Evolutionary conservation across 2,329 filamentous ascomycete genomes (phyloP).

Genomic region (Colletotrichum kahawae): DNA sequence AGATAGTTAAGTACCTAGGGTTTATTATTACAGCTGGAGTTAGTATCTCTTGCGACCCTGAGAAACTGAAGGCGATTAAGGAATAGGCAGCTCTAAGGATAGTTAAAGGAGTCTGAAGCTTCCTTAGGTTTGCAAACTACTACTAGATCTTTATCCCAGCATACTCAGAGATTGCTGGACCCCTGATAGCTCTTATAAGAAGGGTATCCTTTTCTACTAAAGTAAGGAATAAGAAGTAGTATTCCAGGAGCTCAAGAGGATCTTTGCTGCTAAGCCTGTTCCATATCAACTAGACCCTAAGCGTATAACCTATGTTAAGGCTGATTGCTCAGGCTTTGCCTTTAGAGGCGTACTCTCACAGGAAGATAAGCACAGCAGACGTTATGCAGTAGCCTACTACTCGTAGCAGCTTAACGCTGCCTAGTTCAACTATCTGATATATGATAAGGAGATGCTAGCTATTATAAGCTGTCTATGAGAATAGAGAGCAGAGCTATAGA

Average conservation of each 20-base stretch:
- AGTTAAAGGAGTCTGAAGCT: too few relatives aligned
- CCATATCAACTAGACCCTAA: neutral
- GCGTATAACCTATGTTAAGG: neutral
- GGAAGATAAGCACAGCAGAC: too few relatives aligned
- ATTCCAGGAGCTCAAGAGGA: neutral
- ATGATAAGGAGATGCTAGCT: neutral
- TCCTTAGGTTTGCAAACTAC: neutral
- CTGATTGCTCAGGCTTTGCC: too few relatives aligned
- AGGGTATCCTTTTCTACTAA: neutral
- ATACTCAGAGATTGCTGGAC: neutral
- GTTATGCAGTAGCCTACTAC: too few relatives aligned
- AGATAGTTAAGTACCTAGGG: too few relatives aligned
- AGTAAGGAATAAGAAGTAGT: neutral
- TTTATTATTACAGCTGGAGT: too few relatives aligned
- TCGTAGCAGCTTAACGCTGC: neutral
- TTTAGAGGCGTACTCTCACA: too few relatives aligned
- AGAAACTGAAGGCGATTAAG: too few relatives aligned
- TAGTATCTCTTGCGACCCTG: too few relatives aligned
- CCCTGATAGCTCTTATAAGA: neutral
- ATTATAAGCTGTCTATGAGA: too few relatives aligned
- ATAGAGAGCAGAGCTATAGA: too few relatives aligned
- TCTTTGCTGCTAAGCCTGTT: neutral
- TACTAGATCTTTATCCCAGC: neutral
- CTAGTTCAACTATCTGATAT: neutral
- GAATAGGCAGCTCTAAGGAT: too few relatives aligned